These are phyloP conservation scores for Aspergillus neotritici DNA, from an alignment of 2,329 filamentous ascomycete species.

Conservation along the genomic window DNA sequence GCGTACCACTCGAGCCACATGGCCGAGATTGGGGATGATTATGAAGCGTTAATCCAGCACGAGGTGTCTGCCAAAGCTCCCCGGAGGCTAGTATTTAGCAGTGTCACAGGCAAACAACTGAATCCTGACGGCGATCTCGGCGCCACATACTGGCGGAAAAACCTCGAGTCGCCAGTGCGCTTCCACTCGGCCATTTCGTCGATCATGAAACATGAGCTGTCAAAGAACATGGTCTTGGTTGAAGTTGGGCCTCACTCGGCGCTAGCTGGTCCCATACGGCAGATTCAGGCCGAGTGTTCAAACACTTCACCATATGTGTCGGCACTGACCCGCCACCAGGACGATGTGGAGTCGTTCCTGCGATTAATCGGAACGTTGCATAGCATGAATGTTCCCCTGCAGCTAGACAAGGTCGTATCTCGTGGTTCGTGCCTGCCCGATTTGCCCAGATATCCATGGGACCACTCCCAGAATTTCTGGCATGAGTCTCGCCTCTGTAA, in stretches of 20 bases:
- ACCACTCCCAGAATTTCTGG: too few relatives aligned
- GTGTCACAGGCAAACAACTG: constrained; percentile 4
- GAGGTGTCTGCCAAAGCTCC: too few relatives aligned
- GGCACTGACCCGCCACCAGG: too few relatives aligned
- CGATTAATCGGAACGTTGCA: too few relatives aligned
- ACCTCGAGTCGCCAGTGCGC: constrained; percentile 16
- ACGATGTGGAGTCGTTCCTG: too few relatives aligned
- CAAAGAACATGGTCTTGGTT: constrained; percentile 17
- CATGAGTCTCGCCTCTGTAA: too few relatives aligned
- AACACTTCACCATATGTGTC: too few relatives aligned
- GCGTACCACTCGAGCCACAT: constrained; percentile 21
- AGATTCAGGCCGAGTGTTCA: too few relatives aligned
- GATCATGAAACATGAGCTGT: constrained; percentile 3
- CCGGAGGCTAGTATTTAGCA: constrained; percentile 11
- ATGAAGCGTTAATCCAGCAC: constrained; percentile 1
- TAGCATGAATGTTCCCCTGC: too few relatives aligned
- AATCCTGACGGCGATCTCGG: neutral
- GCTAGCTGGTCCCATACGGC: constrained; percentile 26
- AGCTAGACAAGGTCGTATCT: too few relatives aligned
- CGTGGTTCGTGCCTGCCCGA: too few relatives aligned
- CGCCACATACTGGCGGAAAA: constrained; percentile 17
- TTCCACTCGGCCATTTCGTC: constrained; percentile 12
- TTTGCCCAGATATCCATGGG: constrained; percentile 25
- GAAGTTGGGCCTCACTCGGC: constrained; percentile 35
- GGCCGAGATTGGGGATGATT: constrained; percentile 9